Evolutionary conservation across 345 rosid species (phyloP).

Genomic region (Boechera retrofracta): DNA sequence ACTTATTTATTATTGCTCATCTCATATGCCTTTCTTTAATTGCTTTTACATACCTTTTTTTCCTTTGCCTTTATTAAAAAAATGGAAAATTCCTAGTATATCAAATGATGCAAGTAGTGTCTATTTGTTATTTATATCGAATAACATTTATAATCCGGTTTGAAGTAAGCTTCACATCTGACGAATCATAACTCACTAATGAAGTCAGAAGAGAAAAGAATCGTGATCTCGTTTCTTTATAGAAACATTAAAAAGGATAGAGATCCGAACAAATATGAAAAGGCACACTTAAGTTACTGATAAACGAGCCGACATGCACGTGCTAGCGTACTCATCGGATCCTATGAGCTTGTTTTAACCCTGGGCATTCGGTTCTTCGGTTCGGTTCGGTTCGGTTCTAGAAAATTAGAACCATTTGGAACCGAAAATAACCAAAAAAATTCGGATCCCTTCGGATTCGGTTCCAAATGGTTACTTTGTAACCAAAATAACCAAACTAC

Average conservation of each 20-base stretch:
- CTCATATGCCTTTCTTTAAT: conserved; percentile 34
- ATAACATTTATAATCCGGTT: not conserved
- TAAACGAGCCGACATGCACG: conserved; percentile 45
- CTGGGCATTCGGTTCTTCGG: no score
- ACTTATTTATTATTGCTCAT: conserved; percentile 1
- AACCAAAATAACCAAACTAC: no score
- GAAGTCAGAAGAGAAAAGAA: conserved; percentile 12
- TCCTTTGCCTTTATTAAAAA: not conserved
- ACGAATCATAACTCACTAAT: not conserved
- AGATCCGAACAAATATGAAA: conserved; percentile 34
- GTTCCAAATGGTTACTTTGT: no score
- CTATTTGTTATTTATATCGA: not conserved
- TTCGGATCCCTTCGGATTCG: no score
- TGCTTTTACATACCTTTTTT: conserved; percentile 8
- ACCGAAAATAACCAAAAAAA: no score
- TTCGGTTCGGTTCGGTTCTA: no score
- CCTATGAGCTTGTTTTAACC: not conserved
- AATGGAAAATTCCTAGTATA: not conserved
- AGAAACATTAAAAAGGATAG: not conserved
- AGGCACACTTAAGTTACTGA: not conserved
- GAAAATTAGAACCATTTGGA: no score
- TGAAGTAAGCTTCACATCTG: conserved; percentile 10
- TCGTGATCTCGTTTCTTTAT: not conserved
- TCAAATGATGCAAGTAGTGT: not conserved
- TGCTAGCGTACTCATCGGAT: conserved; percentile 33